phyloP scores from a whole-genome alignment of 2,329 filamentous ascomycete species.

The Paraconiothyrium brasiliense region DNA sequence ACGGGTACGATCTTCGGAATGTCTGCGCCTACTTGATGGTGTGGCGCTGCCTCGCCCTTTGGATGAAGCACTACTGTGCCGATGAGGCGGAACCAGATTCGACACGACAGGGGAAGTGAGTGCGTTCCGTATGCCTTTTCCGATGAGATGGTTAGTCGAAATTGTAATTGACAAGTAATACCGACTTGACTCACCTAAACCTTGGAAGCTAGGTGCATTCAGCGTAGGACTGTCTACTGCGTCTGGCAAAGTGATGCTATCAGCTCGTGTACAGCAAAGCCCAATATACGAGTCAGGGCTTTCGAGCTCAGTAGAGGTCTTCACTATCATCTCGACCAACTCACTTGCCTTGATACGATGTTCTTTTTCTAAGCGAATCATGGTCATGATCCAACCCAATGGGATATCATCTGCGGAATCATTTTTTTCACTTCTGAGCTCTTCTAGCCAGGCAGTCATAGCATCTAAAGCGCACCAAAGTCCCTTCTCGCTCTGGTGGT shows the following conservation, averaged over 20 bases:
- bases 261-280: conserved; percentile 23
- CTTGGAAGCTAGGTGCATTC: conserved; percentile 8
- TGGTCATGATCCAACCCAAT: conserved; percentile 28
- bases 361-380: conserved; percentile 21
- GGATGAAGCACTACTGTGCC: conserved; percentile 8
- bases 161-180: not conserved
- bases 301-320: conserved; percentile 11
- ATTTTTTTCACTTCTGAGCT: conserved; percentile 21
- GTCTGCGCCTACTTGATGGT: not conserved
- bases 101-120: not conserved
- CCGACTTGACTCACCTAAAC: conserved; percentile 16
- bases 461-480: conserved; percentile 25
- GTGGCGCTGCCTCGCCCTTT: conserved; percentile 1
- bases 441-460: conserved; percentile 25
- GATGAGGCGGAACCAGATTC: not conserved
- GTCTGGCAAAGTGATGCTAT: conserved; percentile 19
- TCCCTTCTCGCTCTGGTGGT: conserved; percentile 18
- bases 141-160: not conserved
- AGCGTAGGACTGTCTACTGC: conserved; percentile 12
- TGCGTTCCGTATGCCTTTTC: not conserved
- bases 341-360: conserved; percentile 14
- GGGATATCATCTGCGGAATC: conserved; percentile 27
- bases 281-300: conserved; percentile 20
- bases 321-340: conserved; percentile 20
- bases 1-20: conserved; percentile 14